phyloP scores from a whole-genome alignment of 148 eudicot genomes.

The Nyssa sinensis region DNA sequence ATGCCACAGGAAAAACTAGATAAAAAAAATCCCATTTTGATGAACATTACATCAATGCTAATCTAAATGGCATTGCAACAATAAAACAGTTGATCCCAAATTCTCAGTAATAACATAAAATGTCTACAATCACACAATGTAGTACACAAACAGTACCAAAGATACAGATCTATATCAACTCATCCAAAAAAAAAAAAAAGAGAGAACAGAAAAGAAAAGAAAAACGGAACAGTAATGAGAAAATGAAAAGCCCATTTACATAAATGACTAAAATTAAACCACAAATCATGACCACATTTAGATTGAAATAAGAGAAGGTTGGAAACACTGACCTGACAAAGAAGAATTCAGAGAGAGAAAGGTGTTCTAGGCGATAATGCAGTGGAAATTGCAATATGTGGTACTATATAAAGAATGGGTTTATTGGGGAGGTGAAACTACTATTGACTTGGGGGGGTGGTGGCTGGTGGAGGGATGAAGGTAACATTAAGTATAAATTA shows the following conservation, averaged over 20 bases:
- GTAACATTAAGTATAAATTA: neutral
- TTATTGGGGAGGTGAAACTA: neutral
- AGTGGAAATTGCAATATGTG: conserved; percentile 5
- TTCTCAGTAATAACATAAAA: neutral
- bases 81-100: neutral
- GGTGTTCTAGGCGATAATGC: conserved; percentile 1
- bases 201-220: too few relatives aligned
- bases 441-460: conserved; percentile 2
- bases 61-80: neutral
- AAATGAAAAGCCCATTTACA: neutral
- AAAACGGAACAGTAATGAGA: too few relatives aligned
- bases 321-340: conserved; percentile 22
- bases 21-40: conserved; percentile 10
- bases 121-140: conserved; percentile 11
- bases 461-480: conserved; percentile 14
- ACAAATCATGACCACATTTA: neutral
- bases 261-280: neutral
- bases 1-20: conserved; percentile 9
- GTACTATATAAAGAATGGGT: conserved; percentile 3
- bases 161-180: conserved; percentile 13
- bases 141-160: neutral
- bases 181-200: neutral
- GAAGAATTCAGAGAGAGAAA: conserved; percentile 22
- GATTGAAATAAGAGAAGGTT: neutral
- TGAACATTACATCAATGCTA: neutral